A percentile compares a stretch with the other conserved stretches of the same genome.
These are phyloP conservation scores for Leccinum solheimii DNA, from an alignment of 1,284 basidiomycete genomes.

Conservation along the genomic window DNA sequence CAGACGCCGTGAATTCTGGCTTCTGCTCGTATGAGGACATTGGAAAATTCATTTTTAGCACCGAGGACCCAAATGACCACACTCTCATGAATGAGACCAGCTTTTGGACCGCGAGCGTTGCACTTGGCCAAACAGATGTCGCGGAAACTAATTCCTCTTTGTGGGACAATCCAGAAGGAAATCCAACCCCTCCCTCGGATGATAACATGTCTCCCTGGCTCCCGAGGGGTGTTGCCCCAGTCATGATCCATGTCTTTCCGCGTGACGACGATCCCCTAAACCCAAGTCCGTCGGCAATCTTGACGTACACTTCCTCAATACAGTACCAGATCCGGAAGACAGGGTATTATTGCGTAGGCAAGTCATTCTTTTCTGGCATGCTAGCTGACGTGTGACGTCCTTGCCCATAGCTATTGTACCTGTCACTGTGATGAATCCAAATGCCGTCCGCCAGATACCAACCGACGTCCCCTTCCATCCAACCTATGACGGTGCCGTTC, in stretches of 20 bases:
- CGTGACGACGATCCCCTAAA: slow-evolving; percentile 39
- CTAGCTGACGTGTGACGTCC: slow-evolving; percentile 12
- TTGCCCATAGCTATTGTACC: slow-evolving; percentile 71
- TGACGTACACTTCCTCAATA: slow-evolving; percentile 62
- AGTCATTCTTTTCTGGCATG: slow-evolving; percentile 32
- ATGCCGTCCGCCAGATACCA: slow-evolving; percentile 37
- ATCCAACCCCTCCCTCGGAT: slow-evolving; percentile 51
- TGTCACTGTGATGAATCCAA: slow-evolving; percentile 60
- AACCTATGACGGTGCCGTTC: slow-evolving; percentile 78
- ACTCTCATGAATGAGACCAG: slow-evolving; percentile 67
- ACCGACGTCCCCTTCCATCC: slow-evolving; percentile 68
- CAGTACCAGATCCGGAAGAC: slow-evolving; percentile 84
- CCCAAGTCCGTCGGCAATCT: slow-evolving; percentile 48
- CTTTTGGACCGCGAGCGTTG: slow-evolving; percentile 75
- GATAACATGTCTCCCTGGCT: slow-evolving; percentile 51
- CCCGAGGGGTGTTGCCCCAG: slow-evolving; percentile 23
- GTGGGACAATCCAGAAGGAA: slow-evolving; percentile 62
- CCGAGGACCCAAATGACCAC: slow-evolving; percentile 50
- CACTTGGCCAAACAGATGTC: slow-evolving; percentile 42
- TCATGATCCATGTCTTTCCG: slow-evolving; percentile 10
- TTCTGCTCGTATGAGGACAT: slow-evolving; percentile 71
- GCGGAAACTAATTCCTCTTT: slow-evolving; percentile 31
- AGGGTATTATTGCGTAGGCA: slow-evolving; percentile 95
- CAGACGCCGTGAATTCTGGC: slow-evolving; percentile 65
- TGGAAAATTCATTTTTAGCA: slow-evolving; percentile 81